phyloP scores from a whole-genome alignment of 805 yeast species.

The Yarrowia sp. region DNA sequence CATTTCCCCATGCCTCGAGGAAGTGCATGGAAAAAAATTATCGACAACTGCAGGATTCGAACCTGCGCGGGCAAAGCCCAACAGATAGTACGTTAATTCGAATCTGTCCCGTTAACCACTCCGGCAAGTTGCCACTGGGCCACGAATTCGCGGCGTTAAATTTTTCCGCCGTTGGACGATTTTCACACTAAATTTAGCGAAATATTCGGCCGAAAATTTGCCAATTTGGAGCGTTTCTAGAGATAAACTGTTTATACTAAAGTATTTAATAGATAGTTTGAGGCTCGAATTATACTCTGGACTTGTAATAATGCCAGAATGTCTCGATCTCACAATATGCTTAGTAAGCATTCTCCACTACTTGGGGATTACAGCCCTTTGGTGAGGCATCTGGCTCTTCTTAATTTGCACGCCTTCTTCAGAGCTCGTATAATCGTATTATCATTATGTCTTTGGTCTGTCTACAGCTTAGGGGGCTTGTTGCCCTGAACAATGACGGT shows the following conservation, averaged over 20 bases:
- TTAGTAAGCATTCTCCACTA: too few relatives aligned
- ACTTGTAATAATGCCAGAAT: too few relatives aligned
- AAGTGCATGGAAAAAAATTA: slow-evolving; percentile 10
- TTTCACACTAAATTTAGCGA: not conserved
- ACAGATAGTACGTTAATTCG: slow-evolving; percentile 38
- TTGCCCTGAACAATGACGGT: slow-evolving; percentile 24
- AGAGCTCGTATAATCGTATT: not conserved
- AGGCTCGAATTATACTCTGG: too few relatives aligned
- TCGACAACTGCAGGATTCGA: slow-evolving; percentile 51
- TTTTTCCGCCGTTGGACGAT: not conserved
- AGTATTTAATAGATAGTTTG: too few relatives aligned
- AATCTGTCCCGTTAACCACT: slow-evolving; percentile 39
- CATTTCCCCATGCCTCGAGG: too few relatives aligned
- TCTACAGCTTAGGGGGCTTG: slow-evolving; percentile 26
- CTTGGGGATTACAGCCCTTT: too few relatives aligned
- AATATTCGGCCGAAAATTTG: not conserved
- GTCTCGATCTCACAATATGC: too few relatives aligned
- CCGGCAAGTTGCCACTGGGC: slow-evolving; percentile 39
- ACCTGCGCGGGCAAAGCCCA: slow-evolving; percentile 51
- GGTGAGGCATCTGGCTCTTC: too few relatives aligned
- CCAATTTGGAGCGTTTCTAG: not conserved
- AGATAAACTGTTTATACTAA: too few relatives aligned
- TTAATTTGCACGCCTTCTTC: too few relatives aligned
- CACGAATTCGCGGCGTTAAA: slow-evolving; percentile 13
- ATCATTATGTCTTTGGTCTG: not conserved